These are phyloP conservation scores for Laetiporus sulphureus DNA, from an alignment of 1,284 basidiomycete genomes.

Conservation along the genomic window DNA sequence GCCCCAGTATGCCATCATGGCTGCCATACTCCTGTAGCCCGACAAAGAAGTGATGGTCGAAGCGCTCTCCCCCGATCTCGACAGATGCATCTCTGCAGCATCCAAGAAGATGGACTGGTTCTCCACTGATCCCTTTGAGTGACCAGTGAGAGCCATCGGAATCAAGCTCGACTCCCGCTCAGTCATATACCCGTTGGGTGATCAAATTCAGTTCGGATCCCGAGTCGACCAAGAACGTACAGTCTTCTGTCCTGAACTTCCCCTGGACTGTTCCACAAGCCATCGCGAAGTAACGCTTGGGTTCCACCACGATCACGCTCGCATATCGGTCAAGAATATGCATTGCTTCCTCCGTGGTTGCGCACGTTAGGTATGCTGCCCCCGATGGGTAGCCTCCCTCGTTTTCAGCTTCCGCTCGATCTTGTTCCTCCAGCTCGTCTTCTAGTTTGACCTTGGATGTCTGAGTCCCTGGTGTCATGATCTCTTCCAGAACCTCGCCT, in stretches of 20 bases:
- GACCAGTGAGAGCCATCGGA: slow-evolving; percentile 22
- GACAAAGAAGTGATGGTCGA: slow-evolving; percentile 6
- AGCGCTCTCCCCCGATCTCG: slow-evolving; percentile 9
- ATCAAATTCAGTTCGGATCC: not conserved
- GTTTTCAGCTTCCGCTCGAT: not conserved
- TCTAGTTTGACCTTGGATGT: not conserved
- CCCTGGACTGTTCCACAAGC: not conserved
- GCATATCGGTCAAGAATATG: not conserved
- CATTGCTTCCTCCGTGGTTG: not conserved
- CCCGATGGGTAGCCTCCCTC: not conserved
- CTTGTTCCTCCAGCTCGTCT: not conserved
- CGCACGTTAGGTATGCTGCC: not conserved
- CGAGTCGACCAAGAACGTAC: not conserved
- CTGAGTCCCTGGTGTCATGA: not conserved
- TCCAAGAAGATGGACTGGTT: slow-evolving; percentile 15
- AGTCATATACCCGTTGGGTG: not conserved
- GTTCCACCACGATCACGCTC: not conserved
- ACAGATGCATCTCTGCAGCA: slow-evolving; percentile 18
- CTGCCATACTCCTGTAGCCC: no score
- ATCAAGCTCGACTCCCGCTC: slow-evolving; percentile 14
- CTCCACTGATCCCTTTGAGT: slow-evolving; percentile 22
- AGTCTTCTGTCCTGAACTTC: not conserved
- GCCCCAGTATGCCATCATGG: slow-evolving; percentile 24
- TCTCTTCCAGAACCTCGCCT: no score
- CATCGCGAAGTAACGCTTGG: not conserved